Conservation (phyloP, 805 yeast genomes). For the Wickerhamiella brachini region DNA sequence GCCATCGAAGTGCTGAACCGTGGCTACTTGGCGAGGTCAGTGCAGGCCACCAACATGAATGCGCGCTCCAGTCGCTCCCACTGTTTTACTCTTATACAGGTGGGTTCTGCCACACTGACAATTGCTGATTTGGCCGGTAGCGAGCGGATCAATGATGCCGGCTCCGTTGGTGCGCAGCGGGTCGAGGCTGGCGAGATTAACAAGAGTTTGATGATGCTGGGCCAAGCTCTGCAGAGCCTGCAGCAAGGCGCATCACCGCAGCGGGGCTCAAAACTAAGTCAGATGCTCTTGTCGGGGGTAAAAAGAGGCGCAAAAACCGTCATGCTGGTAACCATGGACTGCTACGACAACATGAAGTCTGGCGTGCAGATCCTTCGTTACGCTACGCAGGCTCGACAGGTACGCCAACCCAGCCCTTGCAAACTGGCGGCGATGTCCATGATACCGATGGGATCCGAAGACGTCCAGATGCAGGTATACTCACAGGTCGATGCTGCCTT, state of each 20-base stretch:
- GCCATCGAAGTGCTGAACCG: conserved; percentile 28
- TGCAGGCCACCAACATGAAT: conserved; percentile 33
- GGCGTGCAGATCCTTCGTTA: conserved; percentile 23
- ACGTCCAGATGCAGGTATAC: conserved; percentile 1
- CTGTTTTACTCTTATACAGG: conserved; percentile 34
- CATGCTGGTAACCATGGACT: conserved; percentile 29
- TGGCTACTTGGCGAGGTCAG: conserved; percentile 30
- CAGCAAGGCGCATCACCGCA: conserved; percentile 23
- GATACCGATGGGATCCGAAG: neutral
- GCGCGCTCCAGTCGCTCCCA: conserved; percentile 37
- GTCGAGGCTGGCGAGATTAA: conserved; percentile 38
- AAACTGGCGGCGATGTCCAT: conserved; percentile 4
- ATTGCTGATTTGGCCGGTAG: conserved; percentile 42
- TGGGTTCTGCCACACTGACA: conserved; percentile 26
- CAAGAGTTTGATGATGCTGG: conserved; percentile 36
- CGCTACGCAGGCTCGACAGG: conserved; percentile 20
- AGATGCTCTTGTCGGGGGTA: conserved; percentile 35
- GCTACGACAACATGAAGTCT: conserved; percentile 27
- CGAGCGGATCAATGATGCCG: conserved; percentile 35
- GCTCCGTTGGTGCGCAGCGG: conserved; percentile 32
- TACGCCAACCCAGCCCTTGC: conserved; percentile 9
- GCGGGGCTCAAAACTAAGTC: conserved; percentile 34
- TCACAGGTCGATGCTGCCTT: conserved; percentile 4
- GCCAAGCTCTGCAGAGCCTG: conserved; percentile 34
- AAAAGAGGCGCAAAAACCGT: conserved; percentile 20